phyloP scores from a whole-genome alignment of 305 asterid species.

The Nicotiana rustica region DNA sequence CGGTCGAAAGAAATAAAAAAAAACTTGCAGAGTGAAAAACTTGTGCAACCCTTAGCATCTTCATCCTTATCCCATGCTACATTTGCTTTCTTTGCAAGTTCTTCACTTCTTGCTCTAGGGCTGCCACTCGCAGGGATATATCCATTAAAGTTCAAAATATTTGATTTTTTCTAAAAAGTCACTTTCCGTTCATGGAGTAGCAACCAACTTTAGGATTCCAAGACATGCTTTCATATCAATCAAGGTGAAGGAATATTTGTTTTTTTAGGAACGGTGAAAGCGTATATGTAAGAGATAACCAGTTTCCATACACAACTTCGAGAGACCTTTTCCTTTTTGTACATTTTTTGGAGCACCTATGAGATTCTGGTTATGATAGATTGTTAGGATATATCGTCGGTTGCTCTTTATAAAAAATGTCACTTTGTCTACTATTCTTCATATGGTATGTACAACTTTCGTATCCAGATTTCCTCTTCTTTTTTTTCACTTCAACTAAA shows the following conservation, averaged over 20 bases:
- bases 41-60: background rate
- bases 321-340: background rate
- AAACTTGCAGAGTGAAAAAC: background rate
- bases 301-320: background rate
- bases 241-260: background rate
- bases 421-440: background rate
- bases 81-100: background rate
- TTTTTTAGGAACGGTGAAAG: background rate
- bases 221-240: conserved; percentile 4
- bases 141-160: conserved; percentile 13
- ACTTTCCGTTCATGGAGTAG: background rate
- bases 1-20: too few species aligned
- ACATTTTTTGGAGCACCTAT: background rate
- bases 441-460: background rate
- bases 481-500: background rate
- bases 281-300: conserved; percentile 13
- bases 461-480: background rate
- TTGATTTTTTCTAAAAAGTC: background rate
- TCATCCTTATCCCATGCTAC: background rate
- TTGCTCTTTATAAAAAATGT: conserved; percentile 2
- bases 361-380: background rate
- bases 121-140: background rate
- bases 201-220: conserved; percentile 14
- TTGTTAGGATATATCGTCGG: background rate
- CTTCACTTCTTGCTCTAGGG: background rate